Evolutionary conservation across 805 yeast species (phyloP), one percentile per base, ranked within the genome.

Genomic region (Spathaspora boniae): DNA sequence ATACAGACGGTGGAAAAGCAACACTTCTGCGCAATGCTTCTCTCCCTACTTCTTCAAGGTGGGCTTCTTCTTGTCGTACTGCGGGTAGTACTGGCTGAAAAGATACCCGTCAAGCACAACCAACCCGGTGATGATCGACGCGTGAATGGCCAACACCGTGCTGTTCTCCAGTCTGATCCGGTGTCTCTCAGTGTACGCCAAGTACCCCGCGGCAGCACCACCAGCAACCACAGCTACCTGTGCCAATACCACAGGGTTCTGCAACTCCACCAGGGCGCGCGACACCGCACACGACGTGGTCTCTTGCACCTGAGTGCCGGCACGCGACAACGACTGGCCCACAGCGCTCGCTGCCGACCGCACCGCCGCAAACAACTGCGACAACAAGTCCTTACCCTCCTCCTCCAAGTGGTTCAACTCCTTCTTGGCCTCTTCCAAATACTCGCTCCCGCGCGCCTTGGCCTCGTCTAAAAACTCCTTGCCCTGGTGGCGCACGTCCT

Each of bases 191-290:
- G 68, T 48, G 60, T 72, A 73, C 16, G 72, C 76, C 34, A 62
- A 58, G 44, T 74, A 63, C 17, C 76, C 68, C 3, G 75, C 76
- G 17, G 70, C 60, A 22, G 70, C 51, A 11, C 74, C 73, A 26
- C 74, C 68, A 6, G 69, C 51, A 20, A 76, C 69, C 28, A 76
- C 63, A 12, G 74, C 62, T 3, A 71, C 56, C 54, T 79, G 83
- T 21, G 74, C 55, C 14, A 73, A 58, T 30, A 80, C 82, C 4
- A 74, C 82, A 0, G 86, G 86, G 61, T 80, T 78, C 48, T 76
- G 67, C 44, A 79, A 62, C 53, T 78, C 83, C 17, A 41, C 39
- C 23, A 36, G 41, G 14, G 60, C 49, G 26, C 42, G 45, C 12
- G 45, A 34, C 6, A 48, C 47, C 9, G 41, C 37, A 20, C 40